Evolutionary conservation across 1,284 basidiomycete genomes (phyloP), one percentile per base, ranked within the genome.

Genomic region (Waitea zeae): DNA sequence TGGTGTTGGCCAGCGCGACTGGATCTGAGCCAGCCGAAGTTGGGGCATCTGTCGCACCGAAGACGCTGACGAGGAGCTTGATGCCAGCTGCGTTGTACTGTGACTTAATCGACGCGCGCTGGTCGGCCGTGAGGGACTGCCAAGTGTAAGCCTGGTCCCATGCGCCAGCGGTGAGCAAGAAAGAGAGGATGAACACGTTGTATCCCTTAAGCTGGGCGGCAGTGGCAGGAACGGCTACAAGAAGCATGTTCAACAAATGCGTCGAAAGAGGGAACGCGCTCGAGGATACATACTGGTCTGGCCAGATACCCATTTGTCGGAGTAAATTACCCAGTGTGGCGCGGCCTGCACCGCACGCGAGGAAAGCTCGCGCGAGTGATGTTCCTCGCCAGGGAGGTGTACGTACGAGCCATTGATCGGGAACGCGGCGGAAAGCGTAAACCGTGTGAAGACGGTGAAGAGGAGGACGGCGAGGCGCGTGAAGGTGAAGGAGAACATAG

Each of bases 1-100:
- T 56, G 3, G 50, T 59, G 41, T 64, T 54, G 0, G 67, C 68
- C 3, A 57, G 54, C 4, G 33, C 40, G 15, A 53, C 46, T 2
- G 64, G 48, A 36, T 68, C 51, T 4, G 53, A 50, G 12, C 56
- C 55, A 0, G 49, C 50, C 5, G 58, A 52, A 7, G 68, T 70
- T 4, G 70, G 71, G 0, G 50, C 49, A 30, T 69, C 64, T 1
- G 66, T 64, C 2, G 61, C 54, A 4, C 69, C 68, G 36, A 68
- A 68, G 6, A 51, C 58, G 13, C 63, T 60, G 11, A 67, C 62
- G 17, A 67, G 50, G 28, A 68, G 46, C 37, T 58, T 62, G 41
- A 67, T 58, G 2, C 61, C 64, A 1, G 63, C 65, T 12, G 50
- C 49, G 12, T 51, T 47, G 42, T 67, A 68, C 30, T 59, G 45